Conservation (phyloP, 2,329 filamentous ascomycete genomes). For the Fusarium sublunatum region DNA sequence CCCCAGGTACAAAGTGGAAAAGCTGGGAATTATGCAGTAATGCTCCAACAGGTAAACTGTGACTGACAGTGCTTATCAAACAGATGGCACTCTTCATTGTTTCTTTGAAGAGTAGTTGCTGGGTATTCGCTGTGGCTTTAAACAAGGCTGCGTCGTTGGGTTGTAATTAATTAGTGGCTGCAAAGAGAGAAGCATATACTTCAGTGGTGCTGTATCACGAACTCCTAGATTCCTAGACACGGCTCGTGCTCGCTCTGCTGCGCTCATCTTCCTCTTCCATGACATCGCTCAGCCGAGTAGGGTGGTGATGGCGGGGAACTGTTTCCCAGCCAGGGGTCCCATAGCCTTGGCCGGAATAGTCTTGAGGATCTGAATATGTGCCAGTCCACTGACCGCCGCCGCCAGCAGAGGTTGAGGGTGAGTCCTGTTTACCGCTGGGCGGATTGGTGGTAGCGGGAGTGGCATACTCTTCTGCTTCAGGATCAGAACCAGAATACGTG, state of each 20-base stretch:
- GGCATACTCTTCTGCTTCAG: slow-evolving; percentile 68
- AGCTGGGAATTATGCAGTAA: slow-evolving; percentile 33
- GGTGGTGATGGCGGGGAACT: slow-evolving; percentile 85
- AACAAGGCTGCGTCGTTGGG: slow-evolving; percentile 15
- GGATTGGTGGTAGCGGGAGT: slow-evolving; percentile 60
- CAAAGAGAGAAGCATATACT: slow-evolving; percentile 32
- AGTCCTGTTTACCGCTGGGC: slow-evolving; percentile 51
- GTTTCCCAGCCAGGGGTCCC: slow-evolving; percentile 78
- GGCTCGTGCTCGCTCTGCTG: slow-evolving; percentile 77
- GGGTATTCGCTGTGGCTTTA: slow-evolving; percentile 10
- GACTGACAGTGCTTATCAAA: slow-evolving; percentile 19
- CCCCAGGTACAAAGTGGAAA: slow-evolving; percentile 30
- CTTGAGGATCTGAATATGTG: slow-evolving; percentile 58
- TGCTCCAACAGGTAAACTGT: slow-evolving; percentile 29
- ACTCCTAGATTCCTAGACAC: slow-evolving; percentile 49
- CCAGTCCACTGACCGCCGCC: slow-evolving; percentile 55
- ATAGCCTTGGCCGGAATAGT: slow-evolving; percentile 76
- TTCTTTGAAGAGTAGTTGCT: slow-evolving; percentile 12
- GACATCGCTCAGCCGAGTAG: slow-evolving; percentile 88
- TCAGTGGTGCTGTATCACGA: slow-evolving; percentile 18
- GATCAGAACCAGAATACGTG: slow-evolving; percentile 62
- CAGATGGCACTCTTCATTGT: slow-evolving; percentile 6
- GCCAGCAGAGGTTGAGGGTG: slow-evolving; percentile 47
- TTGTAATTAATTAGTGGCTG: slow-evolving; percentile 29
- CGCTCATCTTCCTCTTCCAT: slow-evolving; percentile 86